A percentile compares a stretch with the other conserved stretches of the same genome.
These are phyloP conservation scores for Isoetes taiwanensis DNA, from an alignment of 75 land plant genomes.

Conservation along the genomic window DNA sequence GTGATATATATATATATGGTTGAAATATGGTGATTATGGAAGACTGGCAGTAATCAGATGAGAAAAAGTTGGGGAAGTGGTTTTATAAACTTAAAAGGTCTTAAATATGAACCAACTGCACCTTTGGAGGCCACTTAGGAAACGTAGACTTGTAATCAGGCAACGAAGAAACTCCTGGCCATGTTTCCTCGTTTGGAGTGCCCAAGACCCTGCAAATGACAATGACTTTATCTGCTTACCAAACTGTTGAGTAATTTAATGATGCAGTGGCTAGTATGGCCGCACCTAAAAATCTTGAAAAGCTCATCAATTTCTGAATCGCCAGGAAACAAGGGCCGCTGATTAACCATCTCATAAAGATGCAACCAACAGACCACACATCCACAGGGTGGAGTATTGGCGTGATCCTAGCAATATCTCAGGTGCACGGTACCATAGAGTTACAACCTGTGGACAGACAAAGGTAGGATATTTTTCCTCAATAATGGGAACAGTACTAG, in stretches of 20 bases:
- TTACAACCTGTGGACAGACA: conserved; percentile 60
- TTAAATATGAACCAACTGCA: conserved; percentile 1
- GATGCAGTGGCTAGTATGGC: too few relatives aligned
- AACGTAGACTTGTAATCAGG: conserved; percentile 88
- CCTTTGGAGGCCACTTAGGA: conserved; percentile 93
- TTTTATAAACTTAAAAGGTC: too few relatives aligned
- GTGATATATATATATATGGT: too few relatives aligned
- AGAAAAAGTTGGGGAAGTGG: not conserved
- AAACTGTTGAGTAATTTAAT: too few relatives aligned
- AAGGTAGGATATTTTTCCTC: not conserved
- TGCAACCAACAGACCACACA: conserved; percentile 97
- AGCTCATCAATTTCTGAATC: conserved; percentile 98
- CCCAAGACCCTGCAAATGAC: conserved; percentile 50
- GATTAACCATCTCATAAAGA: conserved; percentile 98
- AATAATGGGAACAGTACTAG: not conserved
- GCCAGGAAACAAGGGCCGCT: conserved; percentile 90
- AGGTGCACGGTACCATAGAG: conserved; percentile 97
- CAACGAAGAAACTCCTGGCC: conserved; percentile 90
- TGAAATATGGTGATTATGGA: too few relatives aligned
- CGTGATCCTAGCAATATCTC: conserved; percentile 93
- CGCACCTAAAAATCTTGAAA: conserved; percentile 95
- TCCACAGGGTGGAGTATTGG: conserved; percentile 99
- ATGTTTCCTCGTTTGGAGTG: conserved; percentile 85
- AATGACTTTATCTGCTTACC: too few relatives aligned
- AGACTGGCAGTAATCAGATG: not conserved